Evolutionary conservation across 2,329 filamentous ascomycete genomes (phyloP).

Genomic region (Ascosphaera acerosa): DNA sequence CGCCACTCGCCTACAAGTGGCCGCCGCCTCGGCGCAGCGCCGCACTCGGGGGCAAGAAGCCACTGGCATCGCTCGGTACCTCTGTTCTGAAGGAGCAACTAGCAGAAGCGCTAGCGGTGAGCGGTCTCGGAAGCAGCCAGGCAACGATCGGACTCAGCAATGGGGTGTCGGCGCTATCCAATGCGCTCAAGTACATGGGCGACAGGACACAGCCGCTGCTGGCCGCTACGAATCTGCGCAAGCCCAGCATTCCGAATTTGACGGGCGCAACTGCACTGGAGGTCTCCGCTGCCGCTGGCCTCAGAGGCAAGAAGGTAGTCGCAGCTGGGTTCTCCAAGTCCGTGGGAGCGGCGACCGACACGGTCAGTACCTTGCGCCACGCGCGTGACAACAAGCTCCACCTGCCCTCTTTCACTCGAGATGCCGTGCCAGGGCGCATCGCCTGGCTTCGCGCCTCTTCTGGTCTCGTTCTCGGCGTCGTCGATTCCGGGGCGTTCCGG

Average conservation of each 20-base stretch:
- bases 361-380: conserved; percentile 23
- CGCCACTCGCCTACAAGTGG: conserved; percentile 62
- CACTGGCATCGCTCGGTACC: conserved; percentile 16
- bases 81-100: conserved; percentile 16
- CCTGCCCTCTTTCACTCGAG: conserved; percentile 16
- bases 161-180: conserved; percentile 43
- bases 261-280: conserved; percentile 20
- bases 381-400: conserved; percentile 24
- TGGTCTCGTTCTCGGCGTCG: conserved; percentile 18
- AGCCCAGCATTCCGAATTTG: conserved; percentile 21
- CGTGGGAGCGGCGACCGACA: conserved; percentile 23
- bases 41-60: too few species aligned
- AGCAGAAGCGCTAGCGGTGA: conserved; percentile 17
- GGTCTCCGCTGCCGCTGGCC: conserved; percentile 21
- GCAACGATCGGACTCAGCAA: too few species aligned
- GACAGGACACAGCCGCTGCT: conserved; percentile 35
- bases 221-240: conserved; percentile 34
- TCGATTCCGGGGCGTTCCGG: conserved; percentile 21
- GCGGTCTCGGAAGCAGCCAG: conserved; percentile 11
- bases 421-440: conserved; percentile 18
- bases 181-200: conserved; percentile 44
- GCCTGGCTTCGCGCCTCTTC: conserved; percentile 22
- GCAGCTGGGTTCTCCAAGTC: conserved; percentile 26
- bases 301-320: conserved; percentile 22
- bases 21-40: conserved; percentile 33